Evolutionary conservation across 176 grass and related monocot genomes (phyloP), one percentile per base, ranked within the genome.

Genomic region (Paspalum notatum): DNA sequence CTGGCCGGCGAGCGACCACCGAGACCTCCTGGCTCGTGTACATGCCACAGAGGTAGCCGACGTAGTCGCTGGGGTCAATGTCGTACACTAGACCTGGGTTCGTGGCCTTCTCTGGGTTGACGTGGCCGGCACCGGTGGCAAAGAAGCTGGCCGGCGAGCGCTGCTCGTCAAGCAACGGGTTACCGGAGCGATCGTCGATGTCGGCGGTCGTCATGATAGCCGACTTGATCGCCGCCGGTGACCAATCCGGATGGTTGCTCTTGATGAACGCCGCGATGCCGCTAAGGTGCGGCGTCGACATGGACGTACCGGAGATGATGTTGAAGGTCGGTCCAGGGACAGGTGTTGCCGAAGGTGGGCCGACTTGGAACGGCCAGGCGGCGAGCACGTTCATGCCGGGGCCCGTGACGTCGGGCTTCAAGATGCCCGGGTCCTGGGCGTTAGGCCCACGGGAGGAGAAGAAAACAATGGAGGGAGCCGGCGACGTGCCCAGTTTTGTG

Each of bases 191-290:
- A 80, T 86, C 86, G 26, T 5, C 21, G 68, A 24, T 9, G n/a
- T 91, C 74, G 7, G 89, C 85, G 1, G 92, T 91, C 6, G 89
- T 94, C 92, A 94, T 91, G 62, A 91, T 94, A 12, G 86, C 92
- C 2, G 89, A 91, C 82, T 91, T 91, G 85, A 88, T 88, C 7
- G 67, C 82, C 15, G 80, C 84, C 0, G 92, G 83, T 2, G 92
- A 89, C 92, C 86, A 94, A 22, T 82, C 18, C 9, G 86, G 80
- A 50, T 89, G 80, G 18, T 21, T 68, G 71, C 71, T 83, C 76
- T 89, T 91, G 77, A 91, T 68, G 20, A 94, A 47, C 12, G 89
- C 89, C 1, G 80, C 83, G 61, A 91, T 32, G 5, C 89, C 88
- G 53, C 82, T 93, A 26, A 90, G 91, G 64, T 93, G 91, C 3